Base-by-base conservation (phyloP, 1,139 yeast genomes). In the Suhomyces anneliseae region DNA sequence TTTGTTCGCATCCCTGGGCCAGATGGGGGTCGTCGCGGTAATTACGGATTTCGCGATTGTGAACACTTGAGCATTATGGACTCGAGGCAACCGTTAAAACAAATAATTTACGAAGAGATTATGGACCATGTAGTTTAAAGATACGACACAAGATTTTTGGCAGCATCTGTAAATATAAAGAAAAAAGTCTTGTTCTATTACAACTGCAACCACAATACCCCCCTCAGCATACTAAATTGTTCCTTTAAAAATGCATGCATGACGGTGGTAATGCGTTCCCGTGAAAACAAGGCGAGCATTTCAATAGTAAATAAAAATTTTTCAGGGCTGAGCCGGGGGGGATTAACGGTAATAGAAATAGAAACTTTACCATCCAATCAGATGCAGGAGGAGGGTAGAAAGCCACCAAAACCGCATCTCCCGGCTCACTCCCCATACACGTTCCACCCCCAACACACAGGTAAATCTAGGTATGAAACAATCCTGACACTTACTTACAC, bases 321-420 rank as follows among this genome's bases (percentile, higher is more conserved):
- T 34, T 14, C 36, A 14, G 29, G 40, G 40, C 40, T 38, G 40
- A 27, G 40, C 40, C 32, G 4, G 15, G 27, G n/a, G n/a, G n/a
- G 32, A 29, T 29, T 29, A 29, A 29, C 32, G 32, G 32, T 29
- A 29, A 9, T 29, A 29, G n/a, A 19, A 19, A 19, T 19, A 2
- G 24, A 19, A 19, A 19, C 24, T 19, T 24, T n/a, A 19, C 33
- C 12, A n/a, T 27, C 29, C 27, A 27, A 26, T 36, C 11, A 36
- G 12, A 8, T 24, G 31, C 9, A 10, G 31, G 27, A 19, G 31
- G 38, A n/a, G n/a, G 31, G 14, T 19, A 19, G 6, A 19, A 19
- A 19, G 6, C 24, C 24, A 36, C 14, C 39, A 27, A 29, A 29
- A 29, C 32, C 32, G 6, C 32, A 29, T 29, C 32, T 29, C 11